Conservation (phyloP, 495 filamentous ascomycete species). For the Daldinia decipiens region DNA sequence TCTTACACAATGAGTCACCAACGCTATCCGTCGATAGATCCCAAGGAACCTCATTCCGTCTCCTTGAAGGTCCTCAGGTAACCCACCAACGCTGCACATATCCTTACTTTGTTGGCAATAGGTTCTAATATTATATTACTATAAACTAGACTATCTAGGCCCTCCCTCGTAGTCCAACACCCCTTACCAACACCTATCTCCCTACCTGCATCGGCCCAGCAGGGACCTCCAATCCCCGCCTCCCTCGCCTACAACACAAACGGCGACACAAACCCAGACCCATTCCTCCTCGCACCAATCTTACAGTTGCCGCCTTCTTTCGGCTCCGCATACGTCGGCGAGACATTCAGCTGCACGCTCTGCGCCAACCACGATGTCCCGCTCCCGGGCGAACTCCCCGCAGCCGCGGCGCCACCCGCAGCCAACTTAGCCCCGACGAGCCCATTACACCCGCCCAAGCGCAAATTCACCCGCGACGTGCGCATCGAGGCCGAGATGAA, state of each 20-base stretch:
- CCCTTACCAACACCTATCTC: conserved; percentile 49
- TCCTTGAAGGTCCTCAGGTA: conserved; percentile 84
- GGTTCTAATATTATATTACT: conserved; percentile 2
- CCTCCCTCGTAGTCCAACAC: conserved; percentile 64
- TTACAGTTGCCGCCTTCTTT: conserved; percentile 94
- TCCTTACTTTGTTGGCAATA: background rate
- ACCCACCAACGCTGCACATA: background rate
- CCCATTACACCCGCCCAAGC: conserved; percentile 26
- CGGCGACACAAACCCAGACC: conserved; percentile 52
- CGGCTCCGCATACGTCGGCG: conserved; percentile 93
- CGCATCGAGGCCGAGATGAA: conserved; percentile 93
- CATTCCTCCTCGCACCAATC: conserved; percentile 64
- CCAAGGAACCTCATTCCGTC: conserved; percentile 83
- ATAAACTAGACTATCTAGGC: conserved; percentile 59
- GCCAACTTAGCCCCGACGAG: background rate
- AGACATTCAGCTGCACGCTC: conserved; percentile 92
- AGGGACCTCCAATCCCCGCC: conserved; percentile 49
- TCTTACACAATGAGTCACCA: conserved; percentile 58
- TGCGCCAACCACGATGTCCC: conserved; percentile 90
- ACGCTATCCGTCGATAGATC: conserved; percentile 64
- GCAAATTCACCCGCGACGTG: conserved; percentile 74
- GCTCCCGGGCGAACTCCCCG: conserved; percentile 23
- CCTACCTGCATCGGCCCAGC: conserved; percentile 23
- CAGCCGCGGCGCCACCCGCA: background rate
- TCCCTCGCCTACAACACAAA: conserved; percentile 57